A percentile compares a stretch with the other conserved stretches of the same genome.
phyloP scores from a whole-genome alignment of 306 rosid genomes.

The Pterocarpus macrocarpus region DNA sequence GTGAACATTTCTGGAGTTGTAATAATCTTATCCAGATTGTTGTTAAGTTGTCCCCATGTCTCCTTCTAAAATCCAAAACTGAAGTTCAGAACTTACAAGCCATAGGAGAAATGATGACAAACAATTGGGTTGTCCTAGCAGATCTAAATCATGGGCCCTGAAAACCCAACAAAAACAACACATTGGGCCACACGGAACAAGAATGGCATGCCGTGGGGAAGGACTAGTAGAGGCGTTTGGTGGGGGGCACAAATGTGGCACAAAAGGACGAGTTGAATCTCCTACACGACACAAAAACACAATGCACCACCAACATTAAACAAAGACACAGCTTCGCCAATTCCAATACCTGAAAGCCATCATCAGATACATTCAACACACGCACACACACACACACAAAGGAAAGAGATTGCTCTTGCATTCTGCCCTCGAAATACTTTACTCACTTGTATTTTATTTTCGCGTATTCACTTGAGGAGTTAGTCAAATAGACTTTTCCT shows the following conservation, averaged over 20 bases:
- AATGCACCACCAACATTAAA: constrained; percentile 47
- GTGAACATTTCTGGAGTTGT: background rate
- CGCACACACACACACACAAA: background rate
- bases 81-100: background rate
- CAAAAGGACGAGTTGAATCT: constrained; percentile 50
- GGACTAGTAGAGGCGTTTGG: constrained; percentile 13
- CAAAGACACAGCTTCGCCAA: constrained; percentile 42
- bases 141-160: constrained; percentile 15
- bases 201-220: background rate
- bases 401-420: background rate
- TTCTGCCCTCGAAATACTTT: background rate
- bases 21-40: background rate
- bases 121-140: background rate
- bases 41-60: background rate
- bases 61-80: background rate
- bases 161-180: background rate
- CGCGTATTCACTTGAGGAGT: background rate
- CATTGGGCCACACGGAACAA: background rate
- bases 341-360: constrained; percentile 42
- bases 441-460: background rate
- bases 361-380: constrained; percentile 16
- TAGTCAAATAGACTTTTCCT: constrained; percentile 15
- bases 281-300: background rate
- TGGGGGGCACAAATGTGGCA: constrained; percentile 33
- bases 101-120: background rate